phyloP scores from a whole-genome alignment of 2,329 filamentous ascomycete genomes.

The Hypoxylon sp. region DNA sequence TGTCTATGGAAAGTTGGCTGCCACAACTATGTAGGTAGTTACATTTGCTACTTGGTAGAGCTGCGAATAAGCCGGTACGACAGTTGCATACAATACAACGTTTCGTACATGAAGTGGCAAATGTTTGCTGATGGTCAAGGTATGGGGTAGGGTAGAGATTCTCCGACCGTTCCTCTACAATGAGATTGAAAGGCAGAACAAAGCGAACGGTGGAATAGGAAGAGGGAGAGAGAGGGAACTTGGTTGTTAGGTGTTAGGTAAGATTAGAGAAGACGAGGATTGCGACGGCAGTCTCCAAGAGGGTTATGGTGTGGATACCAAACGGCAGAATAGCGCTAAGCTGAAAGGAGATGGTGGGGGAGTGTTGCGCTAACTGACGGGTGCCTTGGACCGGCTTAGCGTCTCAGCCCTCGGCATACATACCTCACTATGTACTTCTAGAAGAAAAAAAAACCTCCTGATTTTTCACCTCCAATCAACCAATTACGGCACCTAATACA shows the following conservation, averaged over 20 bases:
- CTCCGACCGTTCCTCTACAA: constrained; percentile 8
- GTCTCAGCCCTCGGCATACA: constrained; percentile 6
- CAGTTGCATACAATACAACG: constrained; percentile 28
- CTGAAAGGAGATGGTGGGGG: constrained; percentile 43
- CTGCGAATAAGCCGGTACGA: constrained; percentile 24
- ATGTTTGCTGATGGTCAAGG: constrained; percentile 7
- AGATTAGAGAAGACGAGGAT: constrained; percentile 29
- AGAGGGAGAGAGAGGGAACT: not conserved
- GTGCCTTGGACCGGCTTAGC: constrained; percentile 23
- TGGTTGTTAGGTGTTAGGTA: constrained; percentile 23
- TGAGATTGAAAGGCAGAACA: constrained; percentile 9
- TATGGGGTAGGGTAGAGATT: constrained; percentile 9
- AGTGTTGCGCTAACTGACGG: constrained; percentile 9
- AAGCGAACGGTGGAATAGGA: constrained; percentile 3
- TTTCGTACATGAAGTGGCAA: constrained; percentile 36
- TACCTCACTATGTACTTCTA: too few species aligned
- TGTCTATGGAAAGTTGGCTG: constrained; percentile 21
- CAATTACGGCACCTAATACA: constrained; percentile 12
- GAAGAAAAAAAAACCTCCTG: constrained; percentile 22
- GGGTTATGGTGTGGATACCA: constrained; percentile 14
- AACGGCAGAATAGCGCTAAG: constrained; percentile 27
- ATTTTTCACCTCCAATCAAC: constrained; percentile 2
- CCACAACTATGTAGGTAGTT: constrained; percentile 28
- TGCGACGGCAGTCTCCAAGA: constrained; percentile 30
- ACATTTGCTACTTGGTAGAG: constrained; percentile 31